Evolutionary conservation across 352 stramenopile genomes (phyloP), one percentile per base, ranked within the genome.

Genomic region (Halophytophthora batemanensis): DNA sequence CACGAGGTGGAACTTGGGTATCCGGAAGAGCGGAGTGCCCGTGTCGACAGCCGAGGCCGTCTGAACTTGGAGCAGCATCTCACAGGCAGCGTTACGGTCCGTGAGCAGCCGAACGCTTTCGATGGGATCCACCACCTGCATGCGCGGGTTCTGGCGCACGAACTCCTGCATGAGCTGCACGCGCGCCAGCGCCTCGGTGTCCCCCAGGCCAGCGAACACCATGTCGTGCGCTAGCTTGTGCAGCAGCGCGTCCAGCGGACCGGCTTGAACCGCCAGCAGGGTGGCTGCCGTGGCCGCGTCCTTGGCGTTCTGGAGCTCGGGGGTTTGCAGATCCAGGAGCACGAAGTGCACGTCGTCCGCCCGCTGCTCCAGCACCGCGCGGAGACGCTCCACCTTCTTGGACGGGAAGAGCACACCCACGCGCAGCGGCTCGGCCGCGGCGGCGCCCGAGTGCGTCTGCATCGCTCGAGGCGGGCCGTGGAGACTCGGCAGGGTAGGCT

Each of bases 191-290:
- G 82, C 80, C 0, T 56, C 45, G 0, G 41, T 42, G 50, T 93
- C 76, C 5, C 78, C 80, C 25, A 87, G 61, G 6, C 50, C 61
- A 14, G 68, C 66, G 45, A 89, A 93, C 35, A 93, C 79, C 80
- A 93, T 89, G 33, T 93, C 82, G 51, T 93, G 82, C 36, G 80
- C 80, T 40, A 93, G 55, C 50, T 93, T 93, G 68, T 93, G 82
- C 49, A 93, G 68, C 47, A 93, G 33, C 18, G 65, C 82, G 61
- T 90, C 74, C 40, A 90, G 47, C 4, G 38, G 61, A 14, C 78
- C 76, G 50, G 80, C 78, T 38, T 57, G 59, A 17, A 57, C 55
- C 14, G 50, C 42, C 13, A 93, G 49, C 19, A 35, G 40, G 23
- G 53, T 15, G 15, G 46, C 53, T 6, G 64, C 60, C 14, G 44